phyloP scores from a whole-genome alignment of 2,329 filamentous ascomycete genomes.

The Colletotrichum cuscutae region DNA sequence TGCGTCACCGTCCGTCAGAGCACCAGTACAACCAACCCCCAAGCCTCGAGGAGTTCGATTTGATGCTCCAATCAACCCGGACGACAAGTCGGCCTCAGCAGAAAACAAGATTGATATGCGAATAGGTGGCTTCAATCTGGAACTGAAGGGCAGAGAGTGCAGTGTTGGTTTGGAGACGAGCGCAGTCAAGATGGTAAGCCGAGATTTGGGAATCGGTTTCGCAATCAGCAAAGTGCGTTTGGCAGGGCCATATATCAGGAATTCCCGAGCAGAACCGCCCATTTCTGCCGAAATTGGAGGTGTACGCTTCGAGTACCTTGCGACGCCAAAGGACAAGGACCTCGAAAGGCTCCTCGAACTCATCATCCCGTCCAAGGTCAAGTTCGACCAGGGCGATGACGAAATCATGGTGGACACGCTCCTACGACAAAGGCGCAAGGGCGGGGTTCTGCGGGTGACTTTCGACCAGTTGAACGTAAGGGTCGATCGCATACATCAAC shows the following conservation, averaged over 20 bases:
- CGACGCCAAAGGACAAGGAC: constrained; percentile 80
- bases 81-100: constrained; percentile 57
- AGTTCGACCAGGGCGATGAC: constrained; percentile 85
- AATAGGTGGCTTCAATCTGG: constrained; percentile 79
- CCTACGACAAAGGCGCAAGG: constrained; percentile 85
- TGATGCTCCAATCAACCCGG: constrained; percentile 61
- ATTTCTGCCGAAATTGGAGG: constrained; percentile 72
- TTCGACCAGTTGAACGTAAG: constrained; percentile 72
- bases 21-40: constrained; percentile 48
- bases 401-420: constrained; percentile 96
- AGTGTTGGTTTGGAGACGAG: constrained; percentile 80
- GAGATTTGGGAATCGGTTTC: constrained; percentile 77
- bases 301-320: constrained; percentile 78
- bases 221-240: constrained; percentile 81
- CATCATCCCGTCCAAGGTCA: constrained; percentile 90
- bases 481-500: constrained; percentile 70
- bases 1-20: constrained; percentile 60
- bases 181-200: constrained; percentile 82
- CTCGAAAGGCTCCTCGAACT: constrained; percentile 84
- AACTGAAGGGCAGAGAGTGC: constrained; percentile 82
- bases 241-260: constrained; percentile 73
- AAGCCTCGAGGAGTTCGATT: constrained; percentile 69
- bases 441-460: constrained; percentile 79
- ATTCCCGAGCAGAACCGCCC: constrained; percentile 65
- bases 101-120: constrained; percentile 79